These are phyloP conservation scores for Dendrocalamus sinicus DNA, from an alignment of 176 grass and related monocot genomes.

Conservation along the genomic window DNA sequence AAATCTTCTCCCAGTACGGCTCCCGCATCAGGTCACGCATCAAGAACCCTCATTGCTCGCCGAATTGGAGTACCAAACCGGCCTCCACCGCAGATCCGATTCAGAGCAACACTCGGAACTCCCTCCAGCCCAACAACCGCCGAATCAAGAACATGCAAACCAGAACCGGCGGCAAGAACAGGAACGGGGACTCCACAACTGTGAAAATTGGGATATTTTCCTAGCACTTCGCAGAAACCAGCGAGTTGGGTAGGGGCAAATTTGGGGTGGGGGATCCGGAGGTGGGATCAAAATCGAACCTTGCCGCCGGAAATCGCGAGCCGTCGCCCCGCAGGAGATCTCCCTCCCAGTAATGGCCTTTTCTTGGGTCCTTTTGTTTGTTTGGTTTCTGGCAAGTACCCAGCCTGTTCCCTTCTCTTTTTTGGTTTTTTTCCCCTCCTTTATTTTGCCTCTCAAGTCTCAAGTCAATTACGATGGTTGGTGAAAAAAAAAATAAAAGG, in stretches of 20 bases:
- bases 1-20: slow-evolving; percentile 44
- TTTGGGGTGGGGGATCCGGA: slow-evolving; percentile 14
- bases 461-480: slow-evolving; percentile 32
- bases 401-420: slow-evolving; percentile 19
- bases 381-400: slow-evolving; percentile 39
- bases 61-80: slow-evolving; percentile 26
- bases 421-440: neutral
- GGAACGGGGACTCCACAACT: slow-evolving; percentile 1
- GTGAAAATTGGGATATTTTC: slow-evolving; percentile 45
- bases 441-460: neutral
- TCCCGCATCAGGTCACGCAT: slow-evolving; percentile 49
- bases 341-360: slow-evolving; percentile 44
- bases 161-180: slow-evolving; percentile 24
- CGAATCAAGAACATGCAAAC: slow-evolving; percentile 22
- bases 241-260: neutral
- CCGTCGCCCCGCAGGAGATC: slow-evolving; percentile 45
- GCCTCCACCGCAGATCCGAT: slow-evolving; percentile 41
- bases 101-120: neutral
- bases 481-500: slow-evolving; percentile 14
- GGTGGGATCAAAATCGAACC: slow-evolving; percentile 64
- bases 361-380: slow-evolving; percentile 45
- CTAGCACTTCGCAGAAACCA: slow-evolving; percentile 2
- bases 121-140: slow-evolving; percentile 12
- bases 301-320: slow-evolving; percentile 57
- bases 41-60: slow-evolving; percentile 36